These are phyloP conservation scores for Phytomonas sp. DNA, from an alignment of 208 protist species.

Conservation along the genomic window DNA sequence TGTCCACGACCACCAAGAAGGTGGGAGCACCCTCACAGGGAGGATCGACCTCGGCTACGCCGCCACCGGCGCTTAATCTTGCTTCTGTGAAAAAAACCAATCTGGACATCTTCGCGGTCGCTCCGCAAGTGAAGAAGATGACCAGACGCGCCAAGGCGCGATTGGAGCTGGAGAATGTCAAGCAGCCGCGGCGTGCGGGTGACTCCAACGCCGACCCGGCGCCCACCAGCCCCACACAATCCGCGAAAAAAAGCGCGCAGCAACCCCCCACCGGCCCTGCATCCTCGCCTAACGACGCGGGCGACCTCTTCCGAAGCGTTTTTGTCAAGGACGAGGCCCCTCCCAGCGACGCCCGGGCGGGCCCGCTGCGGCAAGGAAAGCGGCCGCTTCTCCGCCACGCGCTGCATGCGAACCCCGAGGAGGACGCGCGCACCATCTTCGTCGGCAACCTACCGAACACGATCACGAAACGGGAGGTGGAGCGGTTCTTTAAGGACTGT, in stretches of 20 bases:
- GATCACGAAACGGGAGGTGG: slow-evolving; percentile 50
- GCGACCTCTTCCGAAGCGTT: no score
- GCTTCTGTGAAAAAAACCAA: slow-evolving; percentile 52
- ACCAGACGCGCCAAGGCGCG: slow-evolving; percentile 68
- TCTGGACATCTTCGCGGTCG: slow-evolving; percentile 73
- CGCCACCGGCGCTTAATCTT: slow-evolving; percentile 36
- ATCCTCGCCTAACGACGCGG: no score
- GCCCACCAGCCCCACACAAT: no score
- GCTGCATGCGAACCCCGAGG: slow-evolving; percentile 74
- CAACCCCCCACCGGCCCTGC: no score
- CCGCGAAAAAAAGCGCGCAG: no score
- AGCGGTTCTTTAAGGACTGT: slow-evolving; percentile 75
- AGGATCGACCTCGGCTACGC: neutral
- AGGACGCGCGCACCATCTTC: slow-evolving; percentile 84
- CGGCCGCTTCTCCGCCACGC: slow-evolving; percentile 65
- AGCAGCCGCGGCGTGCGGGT: slow-evolving; percentile 17
- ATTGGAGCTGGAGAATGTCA: slow-evolving; percentile 27
- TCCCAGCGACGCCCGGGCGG: slow-evolving; percentile 18
- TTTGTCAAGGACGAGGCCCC: neutral
- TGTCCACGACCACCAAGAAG: no score
- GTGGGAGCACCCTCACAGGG: no score
- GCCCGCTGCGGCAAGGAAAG: slow-evolving; percentile 34
- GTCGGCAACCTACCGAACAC: slow-evolving; percentile 86
- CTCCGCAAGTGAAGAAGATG: slow-evolving; percentile 79
- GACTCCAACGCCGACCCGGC: no score